Evolutionary conservation across 306 rosid species (phyloP), one percentile per base, ranked within the genome.

Genomic region (Arachis hypogaea): DNA sequence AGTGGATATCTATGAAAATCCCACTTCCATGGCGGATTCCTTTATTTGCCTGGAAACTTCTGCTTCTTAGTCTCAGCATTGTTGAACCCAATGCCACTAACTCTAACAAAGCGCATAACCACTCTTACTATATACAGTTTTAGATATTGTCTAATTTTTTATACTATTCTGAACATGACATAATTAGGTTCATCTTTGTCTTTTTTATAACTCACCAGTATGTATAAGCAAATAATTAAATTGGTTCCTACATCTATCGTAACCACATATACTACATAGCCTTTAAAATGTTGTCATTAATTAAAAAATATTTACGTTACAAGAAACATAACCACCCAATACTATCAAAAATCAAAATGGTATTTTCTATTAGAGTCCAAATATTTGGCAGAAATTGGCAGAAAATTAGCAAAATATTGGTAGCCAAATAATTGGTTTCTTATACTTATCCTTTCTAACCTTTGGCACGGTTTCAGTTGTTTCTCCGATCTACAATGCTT

Each of bases 1-100:
- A 80, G 90, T 85, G 92, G 90, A 81, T 7, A 79, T 84, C 89
- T 77, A 85, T 64, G 74, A 22, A 81, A 71, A 73, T 33, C 47
- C 84, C 85, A 88, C 91, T 85, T 63, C 65, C 43, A 65, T 71
- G 61, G 16, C 56, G 41, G 12, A 68, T 80, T 81, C 59, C 54
- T 73, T 75, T 59, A 29, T 42, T 42, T 72, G 71, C 64, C 18
- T 28, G 9, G 8, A 59, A 59, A 59, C n/a, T 46, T 57, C n/a
- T 59, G 61, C 11, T 7, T 66, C 63, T 44, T 4, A 38, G 55
- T 44, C 43, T 49, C 41, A 10, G 12, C 16, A 51, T 51, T 7
- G 64, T 65, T 63, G 58, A 66, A 58, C 40, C 74, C 74, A 59
- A 72, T 66, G 78, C 64, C 78, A 72, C 38, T 33, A 33, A 22